Conservation (phyloP, 352 stramenopile genomes). For the Globisporangium radiosum region DNA sequence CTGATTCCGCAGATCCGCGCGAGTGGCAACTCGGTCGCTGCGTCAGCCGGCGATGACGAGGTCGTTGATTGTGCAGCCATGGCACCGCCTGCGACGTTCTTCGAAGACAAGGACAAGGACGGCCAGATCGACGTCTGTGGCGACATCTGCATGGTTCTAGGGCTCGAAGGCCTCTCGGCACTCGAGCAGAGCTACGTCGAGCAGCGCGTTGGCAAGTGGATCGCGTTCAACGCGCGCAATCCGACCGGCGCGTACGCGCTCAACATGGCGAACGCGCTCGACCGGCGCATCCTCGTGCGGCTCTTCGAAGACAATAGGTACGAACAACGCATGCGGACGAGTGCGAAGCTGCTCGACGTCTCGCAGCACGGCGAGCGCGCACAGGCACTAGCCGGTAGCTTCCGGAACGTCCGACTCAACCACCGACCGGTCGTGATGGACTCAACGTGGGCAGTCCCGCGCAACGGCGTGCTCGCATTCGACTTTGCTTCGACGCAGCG, state of each 20-base stretch:
- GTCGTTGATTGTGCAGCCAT: constrained; percentile 57
- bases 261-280: constrained; percentile 64
- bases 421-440: constrained; percentile 48
- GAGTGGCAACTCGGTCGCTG: constrained; percentile 10
- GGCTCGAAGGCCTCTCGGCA: constrained; percentile 51
- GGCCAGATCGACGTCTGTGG: constrained; percentile 77
- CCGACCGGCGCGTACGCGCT: constrained; percentile 56
- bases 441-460: constrained; percentile 50
- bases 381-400: constrained; percentile 38
- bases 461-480: constrained; percentile 60
- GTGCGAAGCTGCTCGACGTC: constrained; percentile 54
- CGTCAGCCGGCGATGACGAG: constrained; percentile 19
- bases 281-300: constrained; percentile 66
- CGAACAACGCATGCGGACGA: constrained; percentile 43
- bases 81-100: constrained; percentile 51
- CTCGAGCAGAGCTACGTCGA: constrained; percentile 68
- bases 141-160: constrained; percentile 74
- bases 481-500: constrained; percentile 62
- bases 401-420: constrained; percentile 60
- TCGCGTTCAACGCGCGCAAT: constrained; percentile 71
- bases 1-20: constrained; percentile 56
- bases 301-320: constrained; percentile 60
- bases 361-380: constrained; percentile 39
- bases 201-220: constrained; percentile 69
- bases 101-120: constrained; percentile 75